These are phyloP conservation scores for Bjerkandera adusta DNA, from an alignment of 1,284 basidiomycete species.

Conservation along the genomic window DNA sequence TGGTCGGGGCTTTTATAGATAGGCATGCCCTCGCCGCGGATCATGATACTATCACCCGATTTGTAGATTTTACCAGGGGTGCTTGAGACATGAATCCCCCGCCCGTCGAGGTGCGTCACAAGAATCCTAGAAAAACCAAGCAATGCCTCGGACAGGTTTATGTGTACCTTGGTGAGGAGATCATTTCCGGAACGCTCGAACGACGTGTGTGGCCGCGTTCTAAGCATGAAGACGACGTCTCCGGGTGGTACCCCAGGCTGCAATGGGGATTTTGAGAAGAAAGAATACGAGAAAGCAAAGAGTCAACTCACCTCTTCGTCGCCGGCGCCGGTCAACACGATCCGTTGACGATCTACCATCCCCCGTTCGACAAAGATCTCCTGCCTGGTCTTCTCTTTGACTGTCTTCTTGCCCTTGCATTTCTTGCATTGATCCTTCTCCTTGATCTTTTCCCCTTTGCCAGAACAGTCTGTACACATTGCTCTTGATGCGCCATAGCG, in stretches of 20 bases:
- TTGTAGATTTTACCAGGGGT: slow-evolving; percentile 77
- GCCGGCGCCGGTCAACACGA: slow-evolving; percentile 87
- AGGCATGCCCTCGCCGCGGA: slow-evolving; percentile 88
- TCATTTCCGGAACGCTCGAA: slow-evolving; percentile 84
- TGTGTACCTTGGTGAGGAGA: slow-evolving; percentile 71
- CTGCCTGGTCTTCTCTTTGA: slow-evolving; percentile 86
- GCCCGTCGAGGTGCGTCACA: slow-evolving; percentile 86
- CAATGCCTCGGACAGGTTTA: slow-evolving; percentile 91
- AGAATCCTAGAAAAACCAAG: slow-evolving; percentile 88
- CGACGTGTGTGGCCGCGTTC: slow-evolving; percentile 64
- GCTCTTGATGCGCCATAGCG: slow-evolving; percentile 50
- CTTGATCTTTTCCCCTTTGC: slow-evolving; percentile 76
- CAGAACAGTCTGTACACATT: slow-evolving; percentile 78
- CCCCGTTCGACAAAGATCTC: slow-evolving; percentile 87
- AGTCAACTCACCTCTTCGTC: slow-evolving; percentile 72
- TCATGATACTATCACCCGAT: slow-evolving; percentile 67
- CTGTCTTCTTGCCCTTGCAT: slow-evolving; percentile 86
- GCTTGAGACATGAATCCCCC: slow-evolving; percentile 75
- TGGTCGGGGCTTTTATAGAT: slow-evolving; percentile 60
- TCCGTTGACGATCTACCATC: slow-evolving; percentile 83
- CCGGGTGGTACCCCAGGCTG: slow-evolving; percentile 83
- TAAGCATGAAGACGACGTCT: slow-evolving; percentile 86
- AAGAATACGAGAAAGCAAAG: not conserved
- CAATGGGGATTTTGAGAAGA: slow-evolving; percentile 16
- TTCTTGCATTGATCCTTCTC: slow-evolving; percentile 97